Base-by-base conservation (phyloP, 805 yeast species). In the Myxozyma monticola region DNA sequence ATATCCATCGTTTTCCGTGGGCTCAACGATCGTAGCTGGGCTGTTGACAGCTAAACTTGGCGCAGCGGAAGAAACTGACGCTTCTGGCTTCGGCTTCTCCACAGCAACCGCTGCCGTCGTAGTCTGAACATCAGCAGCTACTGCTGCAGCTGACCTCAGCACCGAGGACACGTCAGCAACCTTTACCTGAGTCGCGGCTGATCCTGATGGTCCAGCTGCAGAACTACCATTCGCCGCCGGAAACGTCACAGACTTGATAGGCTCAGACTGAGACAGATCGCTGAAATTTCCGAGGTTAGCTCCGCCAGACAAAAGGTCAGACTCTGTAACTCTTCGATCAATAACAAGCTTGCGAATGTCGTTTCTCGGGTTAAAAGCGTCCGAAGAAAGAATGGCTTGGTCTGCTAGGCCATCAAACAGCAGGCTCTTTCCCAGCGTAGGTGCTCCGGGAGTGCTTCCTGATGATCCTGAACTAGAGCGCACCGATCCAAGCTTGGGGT, bases 331-430 rank as follows among this genome's bases (percentile, higher is more conserved):
- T 20, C 55, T 56, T 6, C 75, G 76, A 37, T 79, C 81, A 52
- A 83, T 76, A 3, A 80, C 73, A 48, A 84, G 69, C 53, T 76
- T 74, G 42, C 78, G 78, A 55, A 78, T 73, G 51, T 76, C 77
- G 36, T 72, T 70, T 44, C 80, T 76, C 29, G 88, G 88, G 2
- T 83, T 78, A 65, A 86, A 85, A 3, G 85, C 79, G 36, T 80
- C 84, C n/a, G 88, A 79, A 2, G 84, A 72, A 52, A 85, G 67
- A 53, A 87, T 84, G 3, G 87, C 84, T 45, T 77, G 75, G 64
- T 86, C 90, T 3, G 87, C 79, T 24, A 71, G 66, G 24, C 74
- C 60, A 49, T 72, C 72, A 62, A 77, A 71, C 20, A 78, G 48
- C 43, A 55, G 33, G 20, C 37, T 60, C 45, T 53, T 45, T 8